Evolutionary conservation across 805 yeast genomes (phyloP), one percentile per base, ranked within the genome.

Genomic region (Torulaspora microellipsoides): DNA sequence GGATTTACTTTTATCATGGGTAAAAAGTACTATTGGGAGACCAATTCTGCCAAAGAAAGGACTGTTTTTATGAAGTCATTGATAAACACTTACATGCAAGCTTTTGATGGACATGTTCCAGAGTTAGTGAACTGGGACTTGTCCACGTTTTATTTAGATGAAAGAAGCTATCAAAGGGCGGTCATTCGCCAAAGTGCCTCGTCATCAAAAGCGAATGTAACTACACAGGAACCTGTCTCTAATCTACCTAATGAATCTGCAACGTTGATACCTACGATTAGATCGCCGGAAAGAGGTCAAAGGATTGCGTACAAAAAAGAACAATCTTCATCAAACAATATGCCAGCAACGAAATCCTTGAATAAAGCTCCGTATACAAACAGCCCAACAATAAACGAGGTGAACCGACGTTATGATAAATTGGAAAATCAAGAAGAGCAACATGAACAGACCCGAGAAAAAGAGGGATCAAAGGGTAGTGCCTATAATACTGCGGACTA

Each of bases 1-100:
- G 88, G 90, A 1, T 70, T 85, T 44, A 48, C 73, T 0, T 68
- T 85, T 41, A 69, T 69, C 13, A 71, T 91, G 59, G 84, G 84
- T 32, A 90, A 89, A 58, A 78, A 74, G 36, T 91, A 90, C 62
- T 90, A 81, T 65, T 90, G 97, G 97, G 81, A 75, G 49, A 80
- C 86, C 0, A 68, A 72, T 43, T 64, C 78, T 0, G 67, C 80
- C 1, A 72, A 73, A 42, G 88, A 80, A 51, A 72, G 83, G 47
- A 70, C 74, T 8, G 80, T 76, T 2, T 83, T 83, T 64, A 66
- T 79, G 14, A 72, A 73, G 8, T 70, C 78, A 8, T 48, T 82
- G 6, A 59, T 81, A 7, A 73, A 76, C 38, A 69, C 77, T 25
- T 82, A 68, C 55, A 70, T 75, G 48, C 76, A 75, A 51, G 78